phyloP scores from a whole-genome alignment of 78 protist genomes.

The Chrysochromulina parva region DNA sequence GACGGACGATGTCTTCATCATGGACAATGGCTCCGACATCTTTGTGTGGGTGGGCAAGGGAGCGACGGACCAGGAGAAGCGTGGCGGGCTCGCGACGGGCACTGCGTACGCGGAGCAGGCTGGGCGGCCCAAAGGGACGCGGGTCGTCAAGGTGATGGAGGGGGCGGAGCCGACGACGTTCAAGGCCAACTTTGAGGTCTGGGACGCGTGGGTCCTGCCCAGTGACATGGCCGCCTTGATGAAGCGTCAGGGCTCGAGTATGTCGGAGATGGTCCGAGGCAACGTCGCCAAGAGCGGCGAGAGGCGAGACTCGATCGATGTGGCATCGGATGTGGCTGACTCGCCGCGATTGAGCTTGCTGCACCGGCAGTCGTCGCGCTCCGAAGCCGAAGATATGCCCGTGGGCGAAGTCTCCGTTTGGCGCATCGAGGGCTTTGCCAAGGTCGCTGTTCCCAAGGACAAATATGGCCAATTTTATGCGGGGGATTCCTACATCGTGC shows the following conservation, averaged over 20 bases:
- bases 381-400: no score
- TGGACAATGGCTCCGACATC: conserved; percentile 57
- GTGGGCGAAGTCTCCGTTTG: not conserved
- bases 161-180: conserved; percentile 54
- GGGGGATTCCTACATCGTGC: conserved; percentile 70
- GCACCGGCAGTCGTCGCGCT: no score
- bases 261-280: not conserved
- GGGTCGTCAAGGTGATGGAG: conserved; percentile 38
- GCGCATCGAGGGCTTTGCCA: conserved; percentile 44
- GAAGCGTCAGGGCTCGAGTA: not conserved
- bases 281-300: not conserved
- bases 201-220: not conserved
- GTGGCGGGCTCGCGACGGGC: conserved; percentile 10
- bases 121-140: conserved; percentile 17
- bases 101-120: not conserved
- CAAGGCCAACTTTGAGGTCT: conserved; percentile 42
- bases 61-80: no score
- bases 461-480: conserved; percentile 47
- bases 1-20: conserved; percentile 56
- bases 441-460: not conserved
- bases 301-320: not conserved
- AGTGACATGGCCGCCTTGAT: not conserved
- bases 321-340: no score
- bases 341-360: no score
- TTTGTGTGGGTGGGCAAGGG: conserved; percentile 72